Evolutionary conservation across 768 basidiomycete species (phyloP), one percentile per base, ranked within the genome.

Genomic region (Boletus coccyginus): DNA sequence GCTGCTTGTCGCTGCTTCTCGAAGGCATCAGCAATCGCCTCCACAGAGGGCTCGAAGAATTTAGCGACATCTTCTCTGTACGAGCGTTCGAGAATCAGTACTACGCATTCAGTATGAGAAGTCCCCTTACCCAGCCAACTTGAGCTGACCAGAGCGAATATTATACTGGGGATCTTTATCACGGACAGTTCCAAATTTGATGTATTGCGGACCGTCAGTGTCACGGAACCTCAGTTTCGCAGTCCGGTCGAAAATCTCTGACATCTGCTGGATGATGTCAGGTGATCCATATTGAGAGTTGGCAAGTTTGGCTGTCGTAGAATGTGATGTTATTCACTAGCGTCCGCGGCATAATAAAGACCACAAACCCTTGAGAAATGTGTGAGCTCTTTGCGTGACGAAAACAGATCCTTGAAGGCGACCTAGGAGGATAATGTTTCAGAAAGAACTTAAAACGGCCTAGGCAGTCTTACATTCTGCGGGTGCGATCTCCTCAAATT

Each of bases 41-140:
- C 49, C 8, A 80, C 60, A 0, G 79, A 79, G 0, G 75, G 76
- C 40, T 77, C 72, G 54, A 82, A 82, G 45, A 78, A 75, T 2
- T 53, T 57, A 2, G 69, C 71, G 5, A 81, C 66, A 10, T 75
- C 71, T 8, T 61, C 50, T 7, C 78, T 78, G 52, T 13, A 45
- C 1, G 3, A 31, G 5, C 5, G 7, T 32, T 32, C 9, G 4
- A 45, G 0, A 7, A 3, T 53, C 12, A 32, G 13, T n/a, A 17
- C 5, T 5, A n/a, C 3, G 24, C 4, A 14, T 17, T 35, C 16
- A n/a, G 45, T 8, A 3, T 2, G n/a, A 31, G 24, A 13, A 17
- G 19, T 3, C 33, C 39, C 50, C 69, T 40, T 52, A 78, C 77
- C 74, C 75, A 3, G 66, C 24, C 24, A 79, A 50, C 51, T 69